Percentiles rank a stretch among this genome's conserved stretches.
These are phyloP conservation scores for Puccinia hordei DNA, from an alignment of 1,284 basidiomycete species.

Conservation along the genomic window DNA sequence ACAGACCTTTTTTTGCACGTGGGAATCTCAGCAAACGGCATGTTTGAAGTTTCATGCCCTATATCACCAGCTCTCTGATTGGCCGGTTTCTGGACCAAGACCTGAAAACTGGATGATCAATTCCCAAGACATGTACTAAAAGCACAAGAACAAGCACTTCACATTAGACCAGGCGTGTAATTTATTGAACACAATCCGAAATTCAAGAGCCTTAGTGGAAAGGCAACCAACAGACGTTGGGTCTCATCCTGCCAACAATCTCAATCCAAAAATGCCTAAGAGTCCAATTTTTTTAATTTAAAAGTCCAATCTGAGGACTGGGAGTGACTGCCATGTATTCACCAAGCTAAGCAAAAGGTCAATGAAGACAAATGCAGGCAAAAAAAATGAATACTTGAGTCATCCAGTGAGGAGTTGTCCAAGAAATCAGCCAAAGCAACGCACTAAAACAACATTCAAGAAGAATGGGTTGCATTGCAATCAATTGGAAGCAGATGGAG, in stretches of 20 bases:
- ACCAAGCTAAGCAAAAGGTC: not conserved
- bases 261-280: not conserved
- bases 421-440: not conserved
- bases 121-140: not conserved
- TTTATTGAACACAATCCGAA: not conserved
- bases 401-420: not conserved
- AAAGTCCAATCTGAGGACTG: not conserved
- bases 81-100: not conserved
- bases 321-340: not conserved
- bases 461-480: not conserved
- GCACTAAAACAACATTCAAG: not conserved
- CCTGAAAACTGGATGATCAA: not conserved
- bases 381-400: not conserved
- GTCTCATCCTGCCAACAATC: not conserved
- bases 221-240: not conserved
- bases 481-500: not conserved
- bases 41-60: not conserved
- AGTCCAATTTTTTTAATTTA: not conserved
- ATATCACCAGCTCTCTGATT: not conserved
- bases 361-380: not conserved
- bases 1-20: no score
- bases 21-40: not conserved
- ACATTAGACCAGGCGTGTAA: not conserved
- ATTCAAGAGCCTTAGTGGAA: not conserved
- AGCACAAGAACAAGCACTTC: not conserved